Conservation (phyloP, 352 stramenopile species). For the Phytopythium boreale region DNA sequence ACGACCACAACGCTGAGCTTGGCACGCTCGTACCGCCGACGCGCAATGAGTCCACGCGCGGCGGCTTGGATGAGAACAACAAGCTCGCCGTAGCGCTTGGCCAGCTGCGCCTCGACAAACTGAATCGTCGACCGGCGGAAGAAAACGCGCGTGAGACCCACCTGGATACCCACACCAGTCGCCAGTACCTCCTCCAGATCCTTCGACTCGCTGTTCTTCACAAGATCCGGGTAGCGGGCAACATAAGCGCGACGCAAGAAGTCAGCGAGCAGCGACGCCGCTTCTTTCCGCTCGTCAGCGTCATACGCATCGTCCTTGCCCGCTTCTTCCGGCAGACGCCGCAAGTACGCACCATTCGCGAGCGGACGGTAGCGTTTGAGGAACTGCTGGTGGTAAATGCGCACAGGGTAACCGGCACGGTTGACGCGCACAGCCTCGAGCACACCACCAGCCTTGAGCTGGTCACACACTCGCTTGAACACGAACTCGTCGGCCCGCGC, state of each 20-base stretch:
- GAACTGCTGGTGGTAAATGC: conserved; percentile 93
- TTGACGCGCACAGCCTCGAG: conserved; percentile 98
- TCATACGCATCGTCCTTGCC: conserved; percentile 56
- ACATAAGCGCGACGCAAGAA: conserved; percentile 72
- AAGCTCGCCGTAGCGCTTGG: conserved; percentile 84
- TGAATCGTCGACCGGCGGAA: conserved; percentile 84
- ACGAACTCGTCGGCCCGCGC: conserved; percentile 84
- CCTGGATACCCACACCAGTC: conserved; percentile 63
- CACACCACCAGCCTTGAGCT: conserved; percentile 98
- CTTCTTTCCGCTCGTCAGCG: conserved; percentile 44
- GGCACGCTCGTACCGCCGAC: conserved; percentile 46
- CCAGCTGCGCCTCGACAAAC: conserved; percentile 82
- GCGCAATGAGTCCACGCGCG: conserved; percentile 56
- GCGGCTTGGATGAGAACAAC: conserved; percentile 80
- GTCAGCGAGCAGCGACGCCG: conserved; percentile 51
- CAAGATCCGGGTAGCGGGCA: conserved; percentile 57
- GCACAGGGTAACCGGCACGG: conserved; percentile 96
- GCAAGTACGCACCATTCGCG: conserved; percentile 57
- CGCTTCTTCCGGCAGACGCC: conserved; percentile 52
- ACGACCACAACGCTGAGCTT: conserved; percentile 36
- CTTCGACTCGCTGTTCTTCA: conserved; percentile 19
- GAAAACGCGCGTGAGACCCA: conserved; percentile 78
- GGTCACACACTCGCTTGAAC: conserved; percentile 93
- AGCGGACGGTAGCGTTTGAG: conserved; percentile 87
- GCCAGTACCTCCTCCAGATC: conserved; percentile 38